phyloP scores from a whole-genome alignment of 139 green algal genomes.

The Picochlorum sp. region DNA sequence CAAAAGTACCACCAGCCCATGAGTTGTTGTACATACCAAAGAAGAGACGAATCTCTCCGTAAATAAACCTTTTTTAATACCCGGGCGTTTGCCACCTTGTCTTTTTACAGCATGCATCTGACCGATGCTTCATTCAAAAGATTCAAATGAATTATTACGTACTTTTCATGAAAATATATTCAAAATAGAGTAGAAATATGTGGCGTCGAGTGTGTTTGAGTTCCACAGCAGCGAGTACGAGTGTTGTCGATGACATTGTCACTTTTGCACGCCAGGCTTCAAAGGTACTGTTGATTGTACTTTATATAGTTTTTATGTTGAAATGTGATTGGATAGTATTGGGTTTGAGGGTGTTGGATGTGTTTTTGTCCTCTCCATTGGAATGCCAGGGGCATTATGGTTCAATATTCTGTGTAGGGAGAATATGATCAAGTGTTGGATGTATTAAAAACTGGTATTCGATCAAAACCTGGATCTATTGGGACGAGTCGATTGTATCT shows the following conservation, averaged over 20 bases:
- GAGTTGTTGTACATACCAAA: too few species aligned
- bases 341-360: neutral
- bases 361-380: too few species aligned
- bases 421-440: constrained; percentile 42
- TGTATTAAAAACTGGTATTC: constrained; percentile 38
- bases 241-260: constrained; percentile 42
- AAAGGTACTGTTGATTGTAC: constrained; percentile 26
- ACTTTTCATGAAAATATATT: neutral
- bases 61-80: neutral
- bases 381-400: too few species aligned
- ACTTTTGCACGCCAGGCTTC: constrained; percentile 27
- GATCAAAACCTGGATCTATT: constrained; percentile 6
- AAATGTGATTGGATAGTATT: too few species aligned
- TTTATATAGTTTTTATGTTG: too few species aligned
- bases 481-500: constrained; percentile 28
- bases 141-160: neutral
- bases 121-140: too few species aligned
- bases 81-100: too few species aligned
- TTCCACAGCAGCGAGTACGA: neutral
- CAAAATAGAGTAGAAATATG: neutral
- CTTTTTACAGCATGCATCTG: too few species aligned
- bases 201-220: neutral
- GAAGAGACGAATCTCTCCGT: neutral
- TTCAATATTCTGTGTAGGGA: constrained; percentile 13
- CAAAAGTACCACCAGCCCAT: too few species aligned